Conservation (phyloP, 139 green algal genomes). For the Pseudopediastrum boryanum region DNA sequence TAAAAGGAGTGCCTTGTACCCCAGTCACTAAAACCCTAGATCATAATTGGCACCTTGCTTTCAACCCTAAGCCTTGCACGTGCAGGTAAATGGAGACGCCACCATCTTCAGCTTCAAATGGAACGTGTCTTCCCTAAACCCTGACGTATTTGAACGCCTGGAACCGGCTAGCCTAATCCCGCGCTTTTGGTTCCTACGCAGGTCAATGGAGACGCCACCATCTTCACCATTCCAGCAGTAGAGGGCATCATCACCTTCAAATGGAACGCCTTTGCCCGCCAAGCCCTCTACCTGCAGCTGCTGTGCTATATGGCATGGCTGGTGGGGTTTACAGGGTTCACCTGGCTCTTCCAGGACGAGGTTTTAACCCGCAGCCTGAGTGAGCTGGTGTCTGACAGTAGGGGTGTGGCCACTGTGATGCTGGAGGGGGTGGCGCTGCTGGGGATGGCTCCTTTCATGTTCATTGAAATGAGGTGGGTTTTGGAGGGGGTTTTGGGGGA, state of each 20-base stretch:
- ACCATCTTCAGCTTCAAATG: not conserved
- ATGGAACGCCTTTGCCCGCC: not conserved
- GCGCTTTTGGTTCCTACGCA: not conserved
- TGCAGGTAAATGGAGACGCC: no score
- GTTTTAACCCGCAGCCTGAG: not conserved
- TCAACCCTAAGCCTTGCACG: not conserved
- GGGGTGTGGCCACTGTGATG: not conserved
- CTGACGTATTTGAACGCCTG: no score
- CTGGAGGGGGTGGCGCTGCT: not conserved
- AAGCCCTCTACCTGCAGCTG: not conserved
- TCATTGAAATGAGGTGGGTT: not conserved
- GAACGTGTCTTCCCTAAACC: not conserved
- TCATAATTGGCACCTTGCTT: not conserved
- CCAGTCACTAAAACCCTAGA: not conserved
- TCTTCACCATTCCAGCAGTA: not conserved
- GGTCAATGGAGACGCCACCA: not conserved
- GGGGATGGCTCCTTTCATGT: not conserved
- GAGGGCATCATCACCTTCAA: conserved; percentile 5
- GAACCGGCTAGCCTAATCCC: not conserved
- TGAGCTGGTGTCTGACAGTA: not conserved
- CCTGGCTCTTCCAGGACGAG: not conserved
- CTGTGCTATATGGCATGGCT: not conserved
- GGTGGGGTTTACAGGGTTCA: not conserved
- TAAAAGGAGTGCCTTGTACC: not conserved
- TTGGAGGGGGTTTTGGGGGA: not conserved